Percentiles rank a stretch among this genome's conserved stretches.
These are phyloP conservation scores for Hypericum perforatum DNA, from an alignment of 345 rosid genomes.

Conservation along the genomic window DNA sequence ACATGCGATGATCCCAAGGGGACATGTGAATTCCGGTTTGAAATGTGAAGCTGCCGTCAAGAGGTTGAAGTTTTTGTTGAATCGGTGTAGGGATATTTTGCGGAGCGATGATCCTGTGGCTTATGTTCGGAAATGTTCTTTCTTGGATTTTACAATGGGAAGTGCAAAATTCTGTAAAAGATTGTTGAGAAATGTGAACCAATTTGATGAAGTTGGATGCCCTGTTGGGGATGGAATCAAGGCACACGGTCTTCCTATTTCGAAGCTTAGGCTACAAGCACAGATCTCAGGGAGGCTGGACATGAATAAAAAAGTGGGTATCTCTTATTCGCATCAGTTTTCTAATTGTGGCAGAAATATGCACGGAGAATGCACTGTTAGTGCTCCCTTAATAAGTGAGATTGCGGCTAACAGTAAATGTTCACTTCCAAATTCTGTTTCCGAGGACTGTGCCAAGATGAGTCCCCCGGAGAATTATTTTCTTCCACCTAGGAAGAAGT, in stretches of 20 bases:
- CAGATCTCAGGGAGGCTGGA: slow-evolving; percentile 10
- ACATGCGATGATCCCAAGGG: slow-evolving; percentile 17
- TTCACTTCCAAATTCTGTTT: slow-evolving; percentile 6
- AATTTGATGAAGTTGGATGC: slow-evolving; percentile 9
- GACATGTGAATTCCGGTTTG: slow-evolving; percentile 9
- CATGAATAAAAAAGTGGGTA: slow-evolving; percentile 4
- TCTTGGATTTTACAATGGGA: slow-evolving; percentile 21
- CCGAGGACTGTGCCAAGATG: neutral
- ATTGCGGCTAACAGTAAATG: slow-evolving; percentile 15
- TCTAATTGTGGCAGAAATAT: slow-evolving; percentile 11
- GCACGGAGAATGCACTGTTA: slow-evolving; percentile 13
- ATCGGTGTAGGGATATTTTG: slow-evolving; percentile 49
- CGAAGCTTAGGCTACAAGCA: slow-evolving; percentile 14
- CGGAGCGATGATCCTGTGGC: slow-evolving; percentile 47
- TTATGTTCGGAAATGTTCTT: slow-evolving; percentile 30
- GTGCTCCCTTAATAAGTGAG: slow-evolving; percentile 4
- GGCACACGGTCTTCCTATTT: slow-evolving; percentile 13
- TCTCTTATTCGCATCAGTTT: neutral
- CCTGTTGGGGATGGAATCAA: slow-evolving; percentile 16
- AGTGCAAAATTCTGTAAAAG: slow-evolving; percentile 9
- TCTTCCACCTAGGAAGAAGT: slow-evolving; percentile 54
- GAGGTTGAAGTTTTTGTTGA: slow-evolving; percentile 34
- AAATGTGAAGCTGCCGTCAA: slow-evolving; percentile 22
- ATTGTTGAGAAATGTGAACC: slow-evolving; percentile 11
- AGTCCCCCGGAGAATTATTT: slow-evolving; percentile 14